Evolutionary conservation across 768 basidiomycete species (phyloP), one percentile per base, ranked within the genome.

Genomic region (Lanmaoa pseudosensibilis): DNA sequence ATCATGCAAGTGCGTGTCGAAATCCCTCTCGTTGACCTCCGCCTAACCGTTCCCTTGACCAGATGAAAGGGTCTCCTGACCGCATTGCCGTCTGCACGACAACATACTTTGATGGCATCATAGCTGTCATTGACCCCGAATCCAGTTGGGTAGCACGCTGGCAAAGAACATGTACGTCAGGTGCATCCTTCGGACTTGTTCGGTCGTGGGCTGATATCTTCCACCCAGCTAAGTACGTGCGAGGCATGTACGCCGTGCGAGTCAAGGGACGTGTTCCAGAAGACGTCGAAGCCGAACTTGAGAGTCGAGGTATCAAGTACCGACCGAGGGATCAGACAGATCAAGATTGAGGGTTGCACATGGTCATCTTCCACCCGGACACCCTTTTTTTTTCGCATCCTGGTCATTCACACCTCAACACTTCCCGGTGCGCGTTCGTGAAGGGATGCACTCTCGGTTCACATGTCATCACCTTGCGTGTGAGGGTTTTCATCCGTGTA

Each of bases 101-200:
- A 25, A 86, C 90, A 2, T 87, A 91, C 61, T 99, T 91, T 62
- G 96, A 98, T 63, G 97, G 97, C 13, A 80, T 93, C 38, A 91
- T 98, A 60, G 84, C 94, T 0, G 83, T 94, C 46, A 85, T 94
- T 43, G 84, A 91, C 65, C 88, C 95, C 2, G 86, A 91, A 63
- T 80, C 81, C 46, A 94, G 92, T 69, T 99, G 97, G 97, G 94
- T 98, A 7, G 91, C 92, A 8, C 83, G 90, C 62, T 99, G 95
- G 94, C 95, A 99, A 73, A 77, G 96, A 69, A 93, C 89, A 62
- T 85, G 96, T 95, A 63, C 59, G 88, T 80, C 40, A 32, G 52
- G 45, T 21, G 15, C 11, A n/a, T 19, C 32, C 23, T 23, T 57
- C 27, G 50, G 43, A 25, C 32, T 50, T 40, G 43, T 23, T 48